These are phyloP conservation scores for Rhizopus sp. DNA, from an alignment of 371 early-diverging fungal species.

Conservation along the genomic window DNA sequence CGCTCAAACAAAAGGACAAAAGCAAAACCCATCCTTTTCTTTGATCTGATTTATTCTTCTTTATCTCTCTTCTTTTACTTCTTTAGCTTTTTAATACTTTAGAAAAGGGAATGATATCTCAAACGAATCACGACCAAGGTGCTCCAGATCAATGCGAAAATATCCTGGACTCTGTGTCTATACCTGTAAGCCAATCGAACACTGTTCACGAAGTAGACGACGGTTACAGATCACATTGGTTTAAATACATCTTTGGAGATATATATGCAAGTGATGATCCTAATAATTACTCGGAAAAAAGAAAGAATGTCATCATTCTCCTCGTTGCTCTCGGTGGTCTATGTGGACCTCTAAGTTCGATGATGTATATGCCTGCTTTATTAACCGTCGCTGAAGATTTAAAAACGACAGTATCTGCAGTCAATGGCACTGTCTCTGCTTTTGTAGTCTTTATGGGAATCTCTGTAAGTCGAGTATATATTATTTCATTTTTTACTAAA, in stretches of 20 bases:
- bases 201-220: too few relatives aligned
- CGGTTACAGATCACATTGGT: conserved; percentile 5
- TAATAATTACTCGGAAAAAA: conserved; percentile 25
- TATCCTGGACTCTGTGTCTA: too few relatives aligned
- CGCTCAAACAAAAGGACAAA: too few relatives aligned
- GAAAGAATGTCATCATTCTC: conserved; percentile 41
- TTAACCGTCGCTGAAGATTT: conserved; percentile 36
- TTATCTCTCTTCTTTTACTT: too few relatives aligned
- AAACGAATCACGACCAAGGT: too few relatives aligned
- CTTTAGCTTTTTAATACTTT: too few relatives aligned
- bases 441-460: conserved; percentile 43
- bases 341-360: conserved; percentile 39
- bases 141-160: too few relatives aligned
- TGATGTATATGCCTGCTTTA: conserved; percentile 49
- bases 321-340: conserved; percentile 29
- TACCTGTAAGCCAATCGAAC: too few relatives aligned
- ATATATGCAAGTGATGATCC: conserved; percentile 34
- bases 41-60: too few relatives aligned
- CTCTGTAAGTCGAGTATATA: conserved; percentile 16
- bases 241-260: conserved; percentile 17
- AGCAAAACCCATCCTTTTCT: too few relatives aligned
- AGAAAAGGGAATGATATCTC: too few relatives aligned
- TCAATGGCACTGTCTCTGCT: conserved; percentile 44
- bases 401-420: conserved; percentile 30
- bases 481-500: conserved; percentile 10